A percentile compares a stretch with the other conserved stretches of the same genome.
These are phyloP conservation scores for Hypomontagnella monticulosa DNA, from an alignment of 495 filamentous ascomycete species.

Conservation along the genomic window DNA sequence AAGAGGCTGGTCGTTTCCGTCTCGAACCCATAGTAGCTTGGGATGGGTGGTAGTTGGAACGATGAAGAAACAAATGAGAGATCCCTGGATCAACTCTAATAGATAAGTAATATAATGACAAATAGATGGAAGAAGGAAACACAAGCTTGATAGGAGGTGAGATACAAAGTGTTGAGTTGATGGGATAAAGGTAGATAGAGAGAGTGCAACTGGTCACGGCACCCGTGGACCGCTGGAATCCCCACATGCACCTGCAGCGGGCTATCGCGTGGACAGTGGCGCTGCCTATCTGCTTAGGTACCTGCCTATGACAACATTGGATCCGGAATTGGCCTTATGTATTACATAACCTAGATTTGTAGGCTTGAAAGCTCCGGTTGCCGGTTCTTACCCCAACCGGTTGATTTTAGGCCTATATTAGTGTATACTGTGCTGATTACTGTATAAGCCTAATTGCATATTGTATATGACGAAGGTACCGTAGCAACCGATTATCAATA, in stretches of 20 bases:
- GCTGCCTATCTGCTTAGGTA: constrained; percentile 23
- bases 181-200: constrained; percentile 23
- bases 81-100: background rate
- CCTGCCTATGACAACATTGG: constrained; percentile 23
- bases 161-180: constrained; percentile 22
- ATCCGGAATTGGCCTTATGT: constrained; percentile 20
- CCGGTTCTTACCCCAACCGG: constrained; percentile 22
- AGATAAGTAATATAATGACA: constrained; percentile 1
- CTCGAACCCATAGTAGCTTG: constrained; percentile 52
- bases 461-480: too few species aligned
- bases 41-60: constrained; percentile 35
- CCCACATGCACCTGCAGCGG: constrained; percentile 19
- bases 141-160: constrained; percentile 29
- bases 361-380: constrained; percentile 18
- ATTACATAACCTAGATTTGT: background rate
- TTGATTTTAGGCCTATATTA: constrained; percentile 2
- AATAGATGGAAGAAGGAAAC: constrained; percentile 5
- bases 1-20: constrained; percentile 49
- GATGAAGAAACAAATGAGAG: constrained; percentile 30
- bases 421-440: constrained; percentile 1
- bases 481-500: too few species aligned
- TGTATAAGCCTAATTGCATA: background rate
- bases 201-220: constrained; percentile 33
- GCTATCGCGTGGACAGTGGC: constrained; percentile 36
- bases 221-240: constrained; percentile 18